These are phyloP conservation scores for Backusella tuberculispora DNA, from an alignment of 192 early-diverging fungal genomes.

Conservation along the genomic window DNA sequence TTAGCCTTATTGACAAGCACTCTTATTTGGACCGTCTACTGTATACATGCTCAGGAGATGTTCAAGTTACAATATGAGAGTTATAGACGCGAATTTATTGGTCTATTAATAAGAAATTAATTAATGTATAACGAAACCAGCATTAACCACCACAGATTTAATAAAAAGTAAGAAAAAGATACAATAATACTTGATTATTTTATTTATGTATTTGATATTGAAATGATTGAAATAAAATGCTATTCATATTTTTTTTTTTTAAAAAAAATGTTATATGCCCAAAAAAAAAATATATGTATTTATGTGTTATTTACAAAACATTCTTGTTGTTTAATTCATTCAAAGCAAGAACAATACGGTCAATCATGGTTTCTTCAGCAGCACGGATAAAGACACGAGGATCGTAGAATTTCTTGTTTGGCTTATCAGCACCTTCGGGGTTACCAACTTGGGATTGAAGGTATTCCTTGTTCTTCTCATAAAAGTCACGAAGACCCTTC, in stretches of 20 bases:
- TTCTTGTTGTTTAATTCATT: slow-evolving; percentile 71
- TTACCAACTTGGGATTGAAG: slow-evolving; percentile 94
- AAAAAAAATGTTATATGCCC: too few relatives aligned
- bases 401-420: slow-evolving; percentile 99
- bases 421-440: slow-evolving; percentile 91
- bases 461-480: slow-evolving; percentile 87
- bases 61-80: too few relatives aligned
- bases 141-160: too few relatives aligned
- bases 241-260: too few relatives aligned
- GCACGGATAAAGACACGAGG: slow-evolving; percentile 92
- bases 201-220: slow-evolving; percentile 4
- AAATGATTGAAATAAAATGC: slow-evolving; percentile 9
- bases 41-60: too few relatives aligned
- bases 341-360: slow-evolving; percentile 78
- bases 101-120: too few relatives aligned
- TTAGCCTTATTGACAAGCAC: too few relatives aligned
- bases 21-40: too few relatives aligned
- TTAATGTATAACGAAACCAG: too few relatives aligned
- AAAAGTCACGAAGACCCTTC: slow-evolving; percentile 84
- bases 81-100: too few relatives aligned
- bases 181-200: neutral
- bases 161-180: too few relatives aligned
- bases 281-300: neutral
- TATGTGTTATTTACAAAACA: slow-evolving; percentile 54
- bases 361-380: slow-evolving; percentile 84